Base-by-base conservation (phyloP, 768 basidiomycete species). In the Boletus patriciae region DNA sequence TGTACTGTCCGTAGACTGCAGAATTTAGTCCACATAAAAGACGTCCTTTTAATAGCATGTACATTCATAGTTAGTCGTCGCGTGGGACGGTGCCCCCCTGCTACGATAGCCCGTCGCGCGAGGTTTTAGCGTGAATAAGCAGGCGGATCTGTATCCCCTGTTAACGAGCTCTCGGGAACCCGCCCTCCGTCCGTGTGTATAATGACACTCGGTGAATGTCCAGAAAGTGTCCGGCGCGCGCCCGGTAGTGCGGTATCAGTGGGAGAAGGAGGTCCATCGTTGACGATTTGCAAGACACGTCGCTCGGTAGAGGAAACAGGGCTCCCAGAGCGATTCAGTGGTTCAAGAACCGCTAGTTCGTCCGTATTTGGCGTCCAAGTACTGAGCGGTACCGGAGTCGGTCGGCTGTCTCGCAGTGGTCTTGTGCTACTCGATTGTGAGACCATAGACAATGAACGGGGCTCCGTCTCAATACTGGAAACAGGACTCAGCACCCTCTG, bases 171-270 rank as follows among this genome's bases (percentile, higher is more conserved):
- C 34, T 52, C 56, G 9, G 38, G 38, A 40, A 60, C 34, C 8
- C 51, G 64, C 11, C 71, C 69, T n/a, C 59, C 70, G 25, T 71
- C 67, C 8, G 54, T 69, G 46, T 72, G 71, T 6, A 73, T 11
- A 12, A 70, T 57, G 16, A 71, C 62, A 29, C 41, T 37, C 21
- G 58, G 43, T 31, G 57, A 33, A 13, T n/a, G 50, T 37, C 49
- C 42, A 21, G 51, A 45, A 25, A 56, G 29, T 12, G 43, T 25
- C 38, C 37, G 51, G 25, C n/a, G 46, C 7, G 33, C 43, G 36
- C 44, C 27, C 4, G 50, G 43, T 6, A n/a, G 13, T 12, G 55
- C 44, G 8, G 50, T 55, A 31, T 62, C 59, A 8, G 59, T 58
- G 25, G 70, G 66, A 2, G 68, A 65, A 44, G 62, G 55, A 6